phyloP scores from a whole-genome alignment of 768 basidiomycete genomes.

The Collybia sordida region DNA sequence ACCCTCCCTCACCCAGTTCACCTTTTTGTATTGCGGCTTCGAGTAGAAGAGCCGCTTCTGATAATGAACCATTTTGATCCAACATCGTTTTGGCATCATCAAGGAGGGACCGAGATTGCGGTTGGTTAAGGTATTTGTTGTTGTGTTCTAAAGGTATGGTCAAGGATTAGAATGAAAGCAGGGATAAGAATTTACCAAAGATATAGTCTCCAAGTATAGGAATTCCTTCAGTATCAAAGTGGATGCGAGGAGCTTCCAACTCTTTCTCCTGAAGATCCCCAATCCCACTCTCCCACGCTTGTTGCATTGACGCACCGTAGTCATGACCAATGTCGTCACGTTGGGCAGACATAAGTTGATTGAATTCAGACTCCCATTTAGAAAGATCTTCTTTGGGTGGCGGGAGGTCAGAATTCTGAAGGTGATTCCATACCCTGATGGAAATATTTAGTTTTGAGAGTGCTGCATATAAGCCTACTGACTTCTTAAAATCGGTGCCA shows the following conservation, averaged over 20 bases:
- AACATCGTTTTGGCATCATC: conserved; percentile 76
- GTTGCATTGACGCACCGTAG: conserved; percentile 59
- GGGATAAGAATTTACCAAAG: conserved; percentile 56
- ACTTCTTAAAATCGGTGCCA: conserved; percentile 55
- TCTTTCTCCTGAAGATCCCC: conserved; percentile 40
- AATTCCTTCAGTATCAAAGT: conserved; percentile 72
- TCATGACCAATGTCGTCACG: conserved; percentile 68
- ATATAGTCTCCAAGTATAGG: conserved; percentile 71
- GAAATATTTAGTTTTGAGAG: conserved; percentile 5
- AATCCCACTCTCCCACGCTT: conserved; percentile 60
- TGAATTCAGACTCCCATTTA: conserved; percentile 84
- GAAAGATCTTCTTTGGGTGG: conserved; percentile 64
- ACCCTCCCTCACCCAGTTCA: conserved; percentile 77
- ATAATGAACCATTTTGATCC: conserved; percentile 79
- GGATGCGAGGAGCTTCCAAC: conserved; percentile 30
- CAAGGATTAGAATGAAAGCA: not conserved
- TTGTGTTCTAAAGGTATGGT: conserved; percentile 51
- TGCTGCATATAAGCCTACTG: conserved; percentile 15
- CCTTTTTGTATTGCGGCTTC: conserved; percentile 89
- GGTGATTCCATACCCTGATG: conserved; percentile 59
- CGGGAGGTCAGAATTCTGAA: conserved; percentile 57
- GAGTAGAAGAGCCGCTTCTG: conserved; percentile 82
- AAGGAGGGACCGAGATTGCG: conserved; percentile 51
- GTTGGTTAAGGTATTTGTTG: conserved; percentile 67
- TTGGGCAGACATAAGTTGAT: conserved; percentile 69